phyloP scores from a whole-genome alignment of 306 rosid genomes.

The Gynostemma pentaphyllum region DNA sequence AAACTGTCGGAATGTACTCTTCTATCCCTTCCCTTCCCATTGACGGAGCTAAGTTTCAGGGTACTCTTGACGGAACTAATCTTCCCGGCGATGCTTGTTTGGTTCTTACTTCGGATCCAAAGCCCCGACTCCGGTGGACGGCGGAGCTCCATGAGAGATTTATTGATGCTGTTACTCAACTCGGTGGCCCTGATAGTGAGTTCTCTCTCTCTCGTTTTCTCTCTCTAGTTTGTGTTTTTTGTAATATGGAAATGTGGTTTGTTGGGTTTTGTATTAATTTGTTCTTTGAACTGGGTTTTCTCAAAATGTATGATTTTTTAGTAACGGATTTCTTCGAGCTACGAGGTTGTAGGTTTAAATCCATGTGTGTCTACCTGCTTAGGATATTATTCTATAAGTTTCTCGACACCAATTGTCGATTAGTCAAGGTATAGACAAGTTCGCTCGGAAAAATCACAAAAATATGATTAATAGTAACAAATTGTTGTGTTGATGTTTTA shows the following conservation, averaged over 20 bases:
- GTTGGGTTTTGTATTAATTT: background rate
- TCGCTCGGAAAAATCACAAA: too few relatives aligned
- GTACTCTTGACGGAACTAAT: constrained; percentile 42
- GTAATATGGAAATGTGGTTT: background rate
- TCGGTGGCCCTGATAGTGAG: constrained; percentile 58
- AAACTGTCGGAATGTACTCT: constrained; percentile 32
- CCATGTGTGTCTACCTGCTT: too few relatives aligned
- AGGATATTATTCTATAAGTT: too few relatives aligned
- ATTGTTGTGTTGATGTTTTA: too few relatives aligned
- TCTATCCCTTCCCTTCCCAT: constrained; percentile 38
- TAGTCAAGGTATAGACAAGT: too few relatives aligned
- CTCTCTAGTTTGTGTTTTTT: background rate
- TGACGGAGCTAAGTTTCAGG: constrained; percentile 32
- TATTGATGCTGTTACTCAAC: constrained; percentile 53
- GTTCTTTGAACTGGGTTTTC: background rate
- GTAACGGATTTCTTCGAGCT: too few relatives aligned
- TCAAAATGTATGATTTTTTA: background rate
- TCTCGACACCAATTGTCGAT: too few relatives aligned
- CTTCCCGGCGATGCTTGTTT: constrained; percentile 47
- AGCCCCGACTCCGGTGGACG: constrained; percentile 56
- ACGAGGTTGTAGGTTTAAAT: too few relatives aligned
- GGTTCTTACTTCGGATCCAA: constrained; percentile 50
- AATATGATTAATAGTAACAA: too few relatives aligned
- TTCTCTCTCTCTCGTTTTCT: background rate
- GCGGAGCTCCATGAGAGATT: constrained; percentile 55